These are phyloP conservation scores for Coemansia reversa DNA, from an alignment of 192 early-diverging fungal genomes.

Conservation along the genomic window DNA sequence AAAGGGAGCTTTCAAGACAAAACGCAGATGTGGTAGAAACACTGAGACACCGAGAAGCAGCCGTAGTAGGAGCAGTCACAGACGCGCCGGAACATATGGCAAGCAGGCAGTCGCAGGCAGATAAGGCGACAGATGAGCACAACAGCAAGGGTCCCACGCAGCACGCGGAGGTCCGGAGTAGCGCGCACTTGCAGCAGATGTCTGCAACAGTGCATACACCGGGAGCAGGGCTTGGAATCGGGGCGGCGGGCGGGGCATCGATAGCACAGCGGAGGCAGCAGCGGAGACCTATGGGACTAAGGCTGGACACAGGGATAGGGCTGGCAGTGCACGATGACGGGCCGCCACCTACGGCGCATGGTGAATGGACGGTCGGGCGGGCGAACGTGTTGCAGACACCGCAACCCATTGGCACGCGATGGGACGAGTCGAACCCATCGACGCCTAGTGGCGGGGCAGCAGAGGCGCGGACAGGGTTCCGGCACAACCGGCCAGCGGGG, in stretches of 20 bases:
- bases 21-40: background rate
- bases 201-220: background rate
- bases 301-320: slow-evolving; percentile 14
- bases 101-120: background rate
- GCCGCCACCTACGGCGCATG: slow-evolving; percentile 40
- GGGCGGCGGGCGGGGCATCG: slow-evolving; percentile 12
- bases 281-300: slow-evolving; percentile 39
- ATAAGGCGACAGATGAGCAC: background rate
- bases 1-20: background rate
- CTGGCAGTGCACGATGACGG: background rate
- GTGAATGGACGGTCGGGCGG: slow-evolving; percentile 10
- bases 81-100: too few species aligned
- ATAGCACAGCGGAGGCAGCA: slow-evolving; percentile 46
- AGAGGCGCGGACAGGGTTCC: background rate
- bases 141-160: background rate
- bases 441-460: background rate
- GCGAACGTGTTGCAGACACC: background rate
- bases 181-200: background rate
- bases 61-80: background rate
- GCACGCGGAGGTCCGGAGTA: slow-evolving; percentile 3
- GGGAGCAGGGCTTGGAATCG: background rate
- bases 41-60: background rate
- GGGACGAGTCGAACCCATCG: slow-evolving; percentile 14
- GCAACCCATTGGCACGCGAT: background rate
- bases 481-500: background rate